Evolutionary conservation across 371 early-diverging fungal species (phyloP), one percentile per base, ranked within the genome.

Genomic region (Mucor mucedo): DNA sequence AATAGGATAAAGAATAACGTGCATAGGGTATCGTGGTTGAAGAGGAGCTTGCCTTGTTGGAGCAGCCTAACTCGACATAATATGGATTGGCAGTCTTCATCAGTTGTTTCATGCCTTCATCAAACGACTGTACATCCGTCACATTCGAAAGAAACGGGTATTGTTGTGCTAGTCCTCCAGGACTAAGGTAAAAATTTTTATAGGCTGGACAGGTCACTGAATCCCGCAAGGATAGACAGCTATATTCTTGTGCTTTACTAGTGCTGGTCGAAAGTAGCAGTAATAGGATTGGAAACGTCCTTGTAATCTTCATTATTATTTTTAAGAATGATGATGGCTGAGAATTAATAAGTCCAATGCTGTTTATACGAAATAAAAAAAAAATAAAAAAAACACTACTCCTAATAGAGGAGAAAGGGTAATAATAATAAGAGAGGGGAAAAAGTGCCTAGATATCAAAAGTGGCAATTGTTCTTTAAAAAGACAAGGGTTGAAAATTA

Each of bases 151-250:
- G 44, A 61, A 68, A 76, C 3, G 72, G 52, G 49, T 76, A 79
- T 42, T 64, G 52, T 32, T 28, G 47, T 5, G 62, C 40, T 6
- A 72, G 57, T 14, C 63, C 66, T 7, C 52, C 40, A n/a, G 76
- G 27, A 50, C 77, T 72, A 49, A 82, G 63, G 55, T 77, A 82
- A 58, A 72, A 82, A 9, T 66, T 58, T 16, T 66, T 62, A 42
- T 66, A 82, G 16, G 82, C 77, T 42, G 70, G 67, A 49, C 82
- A 82, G 30, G 79, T 72, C n/a, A 42, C 69, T 63, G 82, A 82
- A 28, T 62, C 59, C 16, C 45, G 38, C 32, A 82, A 63, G 33
- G 73, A 72, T 11, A 82, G 40, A 49, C 82, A 82, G 5, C 27
- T 40, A 5, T 35, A 14, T 28, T 55, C 56, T 5, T 49, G 39